phyloP scores from a whole-genome alignment of 2,329 filamentous ascomycete species.

The Chaetomium sp. region DNA sequence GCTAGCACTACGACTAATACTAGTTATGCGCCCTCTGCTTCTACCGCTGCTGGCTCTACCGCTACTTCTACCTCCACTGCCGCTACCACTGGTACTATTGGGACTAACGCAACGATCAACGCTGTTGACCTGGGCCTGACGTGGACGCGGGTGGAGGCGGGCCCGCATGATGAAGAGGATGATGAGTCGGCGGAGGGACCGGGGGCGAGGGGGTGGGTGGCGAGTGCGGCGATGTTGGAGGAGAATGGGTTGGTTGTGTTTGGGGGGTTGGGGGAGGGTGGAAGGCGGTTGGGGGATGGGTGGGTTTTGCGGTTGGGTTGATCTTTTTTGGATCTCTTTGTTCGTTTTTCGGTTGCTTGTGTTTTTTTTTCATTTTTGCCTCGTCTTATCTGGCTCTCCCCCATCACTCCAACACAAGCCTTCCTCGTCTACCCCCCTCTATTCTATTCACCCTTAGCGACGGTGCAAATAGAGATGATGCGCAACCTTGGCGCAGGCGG shows the following conservation, averaged over 20 bases:
- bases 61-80: too few species aligned
- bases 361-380: background rate
- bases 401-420: too few species aligned
- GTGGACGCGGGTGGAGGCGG: conserved; percentile 46
- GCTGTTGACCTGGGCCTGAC: conserved; percentile 17
- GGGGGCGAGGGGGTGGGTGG: conserved; percentile 50
- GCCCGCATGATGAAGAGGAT: conserved; percentile 47
- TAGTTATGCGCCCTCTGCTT: too few species aligned
- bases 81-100: too few species aligned
- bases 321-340: background rate
- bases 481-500: background rate
- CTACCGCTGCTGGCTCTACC: too few species aligned
- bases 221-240: conserved; percentile 50
- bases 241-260: conserved; percentile 54
- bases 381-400: too few species aligned
- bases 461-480: too few species aligned
- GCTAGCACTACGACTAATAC: too few species aligned
- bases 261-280: conserved; percentile 50
- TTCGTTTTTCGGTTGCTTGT: background rate
- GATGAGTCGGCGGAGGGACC: conserved; percentile 41
- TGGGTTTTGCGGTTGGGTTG: conserved; percentile 55
- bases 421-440: too few species aligned
- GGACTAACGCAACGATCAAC: too few species aligned
- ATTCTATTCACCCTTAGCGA: too few species aligned
- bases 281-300: conserved; percentile 50